Percentiles rank a stretch among this genome's conserved stretches.
These are phyloP conservation scores for Lotmaria passim DNA, from an alignment of 208 protist species.

Conservation along the genomic window DNA sequence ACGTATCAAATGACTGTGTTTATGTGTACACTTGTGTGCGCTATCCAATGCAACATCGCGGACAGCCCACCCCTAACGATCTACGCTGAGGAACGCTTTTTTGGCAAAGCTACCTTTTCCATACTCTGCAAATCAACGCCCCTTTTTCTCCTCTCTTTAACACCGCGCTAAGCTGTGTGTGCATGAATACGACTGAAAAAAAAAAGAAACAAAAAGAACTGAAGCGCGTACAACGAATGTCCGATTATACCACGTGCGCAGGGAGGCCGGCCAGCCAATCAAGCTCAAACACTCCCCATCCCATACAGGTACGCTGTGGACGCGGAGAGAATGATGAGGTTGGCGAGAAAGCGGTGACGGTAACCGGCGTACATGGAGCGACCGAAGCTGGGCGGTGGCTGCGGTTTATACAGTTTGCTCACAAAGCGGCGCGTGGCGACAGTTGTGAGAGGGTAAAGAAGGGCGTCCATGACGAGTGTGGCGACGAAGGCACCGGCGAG, in stretches of 20 bases:
- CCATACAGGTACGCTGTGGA: conserved; percentile 44
- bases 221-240: neutral
- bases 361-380: conserved; percentile 66
- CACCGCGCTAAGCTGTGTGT: no score
- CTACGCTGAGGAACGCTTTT: no score
- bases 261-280: no score
- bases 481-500: conserved; percentile 63
- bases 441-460: conserved; percentile 54
- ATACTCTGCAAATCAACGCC: no score
- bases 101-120: no score
- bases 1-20: no score
- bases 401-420: conserved; percentile 45
- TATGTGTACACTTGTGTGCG: no score
- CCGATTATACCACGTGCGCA: no score
- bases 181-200: no score
- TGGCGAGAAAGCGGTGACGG: conserved; percentile 59
- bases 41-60: no score
- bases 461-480: conserved; percentile 45
- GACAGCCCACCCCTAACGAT: no score
- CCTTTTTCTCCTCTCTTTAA: no score
- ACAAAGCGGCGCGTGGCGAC: conserved; percentile 44
- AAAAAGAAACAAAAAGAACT: neutral
- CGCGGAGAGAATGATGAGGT: conserved; percentile 48
- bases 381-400: conserved; percentile 53
- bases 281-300: conserved; percentile 25